Base-by-base conservation (phyloP, 768 basidiomycete genomes). In the Boletus reticulatus region DNA sequence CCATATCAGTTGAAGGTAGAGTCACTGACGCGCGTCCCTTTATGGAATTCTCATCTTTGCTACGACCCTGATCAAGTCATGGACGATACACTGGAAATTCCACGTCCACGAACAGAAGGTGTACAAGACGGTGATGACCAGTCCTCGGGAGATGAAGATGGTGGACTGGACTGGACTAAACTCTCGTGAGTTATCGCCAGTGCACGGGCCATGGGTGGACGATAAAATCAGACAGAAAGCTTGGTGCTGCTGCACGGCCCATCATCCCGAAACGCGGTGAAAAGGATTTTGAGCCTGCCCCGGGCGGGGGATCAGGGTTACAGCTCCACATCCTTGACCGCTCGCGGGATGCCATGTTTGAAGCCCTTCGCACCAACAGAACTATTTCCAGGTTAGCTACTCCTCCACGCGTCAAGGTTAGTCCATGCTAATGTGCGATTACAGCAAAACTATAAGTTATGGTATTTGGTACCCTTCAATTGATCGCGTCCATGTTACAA, bases 251-350 rank as follows among this genome's bases (percentile, higher is more conserved):
- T 16, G 63, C 72, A 6, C 81, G 86, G 39, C 89, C 89, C 3
- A 77, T 89, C 7, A 95, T 99, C 48, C 97, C 97, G 7, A 95
- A 92, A 71, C 84, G 97, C 27, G 97, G 97, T 2, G 97, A 98
- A 72, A 98, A 99, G 68, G 95, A 98, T 60, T 98, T 94, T 61
- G 96, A 98, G 68, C 97, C 97, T 2, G 77, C 78, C 61, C 65
- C 75, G 20, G 76, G 75, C 10, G 67, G 82, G 11, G 89, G 88
- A 7, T 87, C 91, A 12, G 83, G 82, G 13, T 75, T 92, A 13
- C 97, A 98, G 66, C 73, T 84, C 27, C 88, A 92, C 73, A 82
- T 92, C 56, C 80, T 98, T 20, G 86, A 91, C 52, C 80, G 85
- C 31, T 82, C 92, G 44, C 75, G 96, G 52, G 75, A 80, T 47